Percentiles rank a stretch among this genome's conserved stretches.
These are phyloP conservation scores for Aspergillus kassunensis DNA, from an alignment of 495 filamentous ascomycete species.

Conservation along the genomic window DNA sequence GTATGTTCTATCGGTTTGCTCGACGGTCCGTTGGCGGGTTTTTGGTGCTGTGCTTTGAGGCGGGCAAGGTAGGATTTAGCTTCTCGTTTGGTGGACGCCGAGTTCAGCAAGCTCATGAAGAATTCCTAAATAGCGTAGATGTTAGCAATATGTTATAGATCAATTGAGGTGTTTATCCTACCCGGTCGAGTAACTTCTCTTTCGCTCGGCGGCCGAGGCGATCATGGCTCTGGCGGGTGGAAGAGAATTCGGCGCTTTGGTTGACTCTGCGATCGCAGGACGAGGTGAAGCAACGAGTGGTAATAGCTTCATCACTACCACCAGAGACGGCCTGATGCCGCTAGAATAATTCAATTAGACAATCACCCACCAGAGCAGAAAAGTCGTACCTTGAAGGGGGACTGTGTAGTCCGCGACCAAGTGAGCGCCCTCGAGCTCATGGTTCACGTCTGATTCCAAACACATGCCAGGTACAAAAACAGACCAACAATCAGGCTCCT, in stretches of 20 bases:
- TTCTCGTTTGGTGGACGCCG: conserved; percentile 84
- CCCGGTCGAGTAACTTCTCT: conserved; percentile 45
- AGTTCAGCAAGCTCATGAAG: conserved; percentile 74
- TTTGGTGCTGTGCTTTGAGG: conserved; percentile 52
- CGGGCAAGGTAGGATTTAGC: conserved; percentile 82
- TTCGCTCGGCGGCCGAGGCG: conserved; percentile 44
- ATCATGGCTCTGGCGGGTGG: conserved; percentile 27
- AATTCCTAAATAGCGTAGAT: conserved; percentile 58
- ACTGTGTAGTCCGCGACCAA: conserved; percentile 31
- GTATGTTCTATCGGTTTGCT: conserved; percentile 19
- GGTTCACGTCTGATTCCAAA: conserved; percentile 16
- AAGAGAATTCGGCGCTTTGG: conserved; percentile 39
- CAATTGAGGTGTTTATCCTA: conserved; percentile 18
- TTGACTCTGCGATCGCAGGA: conserved; percentile 21
- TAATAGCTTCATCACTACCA: conserved; percentile 17
- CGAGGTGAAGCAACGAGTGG: conserved; percentile 20
- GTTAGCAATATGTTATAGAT: neutral
- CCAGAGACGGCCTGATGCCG: conserved; percentile 20
- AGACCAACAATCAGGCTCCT: neutral
- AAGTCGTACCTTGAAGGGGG: conserved; percentile 28
- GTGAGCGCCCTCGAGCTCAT: conserved; percentile 38
- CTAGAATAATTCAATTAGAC: conserved; percentile 6
- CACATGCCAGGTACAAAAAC: conserved; percentile 14
- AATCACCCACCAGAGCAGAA: neutral
- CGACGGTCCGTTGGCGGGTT: conserved; percentile 17